These are phyloP conservation scores for Trametes cinnabarina DNA, from an alignment of 768 basidiomycete genomes.

Conservation along the genomic window DNA sequence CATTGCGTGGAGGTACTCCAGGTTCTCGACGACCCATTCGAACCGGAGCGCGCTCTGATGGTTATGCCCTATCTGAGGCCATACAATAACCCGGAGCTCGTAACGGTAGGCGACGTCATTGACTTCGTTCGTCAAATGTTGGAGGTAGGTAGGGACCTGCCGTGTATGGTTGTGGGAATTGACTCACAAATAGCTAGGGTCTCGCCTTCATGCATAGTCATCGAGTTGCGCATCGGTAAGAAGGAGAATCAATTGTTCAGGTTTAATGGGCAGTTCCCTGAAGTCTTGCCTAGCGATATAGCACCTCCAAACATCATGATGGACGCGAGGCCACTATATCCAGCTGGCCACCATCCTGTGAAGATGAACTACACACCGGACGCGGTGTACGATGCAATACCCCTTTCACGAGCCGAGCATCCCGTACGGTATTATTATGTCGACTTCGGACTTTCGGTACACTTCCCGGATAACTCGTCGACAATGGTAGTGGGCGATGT, in stretches of 20 bases:
- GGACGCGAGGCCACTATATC: slow-evolving; percentile 20
- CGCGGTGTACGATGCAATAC: slow-evolving; percentile 30
- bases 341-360: slow-evolving; percentile 24
- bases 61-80: slow-evolving; percentile 29
- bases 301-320: slow-evolving; percentile 23
- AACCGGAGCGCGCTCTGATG: slow-evolving; percentile 5
- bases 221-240: slow-evolving; percentile 26
- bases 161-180: too few relatives aligned
- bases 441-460: too few relatives aligned
- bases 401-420: slow-evolving; percentile 32
- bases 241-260: too few relatives aligned
- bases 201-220: slow-evolving; percentile 25
- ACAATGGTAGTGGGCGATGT: too few relatives aligned
- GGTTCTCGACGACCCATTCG: slow-evolving; percentile 18
- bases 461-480: too few relatives aligned
- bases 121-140: slow-evolving; percentile 20
- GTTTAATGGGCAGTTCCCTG: not conserved
- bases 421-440: too few relatives aligned
- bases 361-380: slow-evolving; percentile 32
- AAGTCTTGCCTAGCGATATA: slow-evolving; percentile 10
- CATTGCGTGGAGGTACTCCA: slow-evolving; percentile 27
- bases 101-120: slow-evolving; percentile 21
- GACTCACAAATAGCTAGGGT: slow-evolving; percentile 14
- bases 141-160: slow-evolving; percentile 19
- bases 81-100: slow-evolving; percentile 27